These are phyloP conservation scores for Nephelium lappaceum DNA, from an alignment of 345 rosid species.

Conservation along the genomic window DNA sequence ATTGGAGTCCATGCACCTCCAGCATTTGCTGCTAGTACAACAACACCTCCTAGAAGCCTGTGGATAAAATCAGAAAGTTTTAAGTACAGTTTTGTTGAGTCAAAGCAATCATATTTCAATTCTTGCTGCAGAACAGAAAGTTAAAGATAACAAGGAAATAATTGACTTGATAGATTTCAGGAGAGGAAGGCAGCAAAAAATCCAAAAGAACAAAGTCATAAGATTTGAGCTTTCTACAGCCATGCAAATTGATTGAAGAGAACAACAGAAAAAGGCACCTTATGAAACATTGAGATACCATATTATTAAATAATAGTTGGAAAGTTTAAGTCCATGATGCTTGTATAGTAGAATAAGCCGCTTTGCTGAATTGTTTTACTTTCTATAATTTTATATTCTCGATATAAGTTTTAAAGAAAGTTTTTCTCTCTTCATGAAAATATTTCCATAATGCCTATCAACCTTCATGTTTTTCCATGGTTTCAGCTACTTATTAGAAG, in stretches of 20 bases:
- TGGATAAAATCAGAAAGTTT: slow-evolving; percentile 17
- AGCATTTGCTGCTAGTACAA: slow-evolving; percentile 96
- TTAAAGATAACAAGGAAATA: not conserved
- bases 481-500: not conserved
- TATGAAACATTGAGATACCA: not conserved
- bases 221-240: not conserved
- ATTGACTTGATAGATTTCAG: not conserved
- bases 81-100: not conserved
- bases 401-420: too few species aligned
- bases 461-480: too few species aligned
- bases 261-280: not conserved
- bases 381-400: not conserved
- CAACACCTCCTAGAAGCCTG: slow-evolving; percentile 95
- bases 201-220: not conserved
- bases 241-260: not conserved
- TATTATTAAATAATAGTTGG: not conserved
- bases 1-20: slow-evolving; percentile 99
- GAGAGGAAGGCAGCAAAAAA: not conserved
- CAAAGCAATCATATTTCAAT: not conserved
- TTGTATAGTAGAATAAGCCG: not conserved
- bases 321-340: not conserved
- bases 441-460: too few species aligned
- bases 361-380: not conserved
- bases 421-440: not conserved
- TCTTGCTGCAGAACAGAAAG: not conserved